A percentile compares a stretch with the other conserved stretches of the same genome.
Evolutionary conservation across 371 early-diverging fungal species (phyloP).

Genomic region (Mortierella sp.): DNA sequence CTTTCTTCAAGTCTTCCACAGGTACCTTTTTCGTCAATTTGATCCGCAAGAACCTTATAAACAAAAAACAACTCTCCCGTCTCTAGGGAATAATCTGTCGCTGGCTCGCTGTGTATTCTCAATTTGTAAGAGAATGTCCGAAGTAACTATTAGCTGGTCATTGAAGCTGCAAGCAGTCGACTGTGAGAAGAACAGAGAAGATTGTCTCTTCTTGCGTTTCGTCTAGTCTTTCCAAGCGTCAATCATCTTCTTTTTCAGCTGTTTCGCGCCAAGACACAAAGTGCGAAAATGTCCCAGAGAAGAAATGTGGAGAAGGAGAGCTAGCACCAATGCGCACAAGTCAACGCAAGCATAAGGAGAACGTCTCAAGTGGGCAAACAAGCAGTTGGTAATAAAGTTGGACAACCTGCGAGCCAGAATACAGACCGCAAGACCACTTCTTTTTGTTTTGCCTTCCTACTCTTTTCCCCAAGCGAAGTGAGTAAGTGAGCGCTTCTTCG

Average conservation of each 20-base stretch:
- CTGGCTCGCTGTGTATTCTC: neutral
- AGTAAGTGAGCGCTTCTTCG: neutral
- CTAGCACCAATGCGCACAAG: neutral
- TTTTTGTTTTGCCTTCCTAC: neutral
- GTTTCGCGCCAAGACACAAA: conserved; percentile 1
- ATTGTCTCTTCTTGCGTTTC: no score
- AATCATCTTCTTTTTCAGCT: no score
- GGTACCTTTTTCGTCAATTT: no score
- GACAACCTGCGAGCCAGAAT: neutral
- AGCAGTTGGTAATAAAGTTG: conserved; percentile 1
- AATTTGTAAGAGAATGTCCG: neutral
- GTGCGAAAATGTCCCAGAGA: neutral
- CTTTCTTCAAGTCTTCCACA: no score
- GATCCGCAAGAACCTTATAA: no score
- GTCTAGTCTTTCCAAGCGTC: no score
- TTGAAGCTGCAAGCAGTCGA: neutral
- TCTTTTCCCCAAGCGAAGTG: no score
- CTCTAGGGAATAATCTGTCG: neutral
- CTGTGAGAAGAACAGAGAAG: no score
- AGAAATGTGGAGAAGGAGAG: neutral
- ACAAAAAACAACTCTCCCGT: neutral
- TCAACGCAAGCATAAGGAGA: neutral
- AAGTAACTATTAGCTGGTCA: neutral
- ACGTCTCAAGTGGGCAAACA: neutral
- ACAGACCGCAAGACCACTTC: neutral